A percentile compares a stretch with the other conserved stretches of the same genome.
Conservation (phyloP, 345 rosid species). For the Lagerstroemia speciosa region DNA sequence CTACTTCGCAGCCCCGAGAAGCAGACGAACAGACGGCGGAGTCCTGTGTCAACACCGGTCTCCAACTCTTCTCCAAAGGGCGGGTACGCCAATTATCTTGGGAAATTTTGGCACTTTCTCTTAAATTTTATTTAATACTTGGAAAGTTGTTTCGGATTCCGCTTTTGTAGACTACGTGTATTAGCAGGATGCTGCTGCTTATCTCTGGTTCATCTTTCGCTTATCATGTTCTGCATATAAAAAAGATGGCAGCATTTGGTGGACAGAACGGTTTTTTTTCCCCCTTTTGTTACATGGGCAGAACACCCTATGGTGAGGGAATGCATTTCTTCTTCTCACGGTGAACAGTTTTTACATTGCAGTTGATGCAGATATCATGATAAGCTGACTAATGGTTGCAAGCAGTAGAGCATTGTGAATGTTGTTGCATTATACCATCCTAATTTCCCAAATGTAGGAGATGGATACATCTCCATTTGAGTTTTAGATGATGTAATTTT, state of each 20-base stretch:
- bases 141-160: neutral
- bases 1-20: slow-evolving; percentile 29
- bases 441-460: neutral
- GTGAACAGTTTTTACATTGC: too few species aligned
- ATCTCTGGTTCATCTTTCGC: neutral
- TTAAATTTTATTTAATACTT: too few species aligned
- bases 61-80: slow-evolving; percentile 77
- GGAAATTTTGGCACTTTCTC: neutral
- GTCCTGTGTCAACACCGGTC: slow-evolving; percentile 81
- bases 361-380: too few species aligned
- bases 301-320: too few species aligned
- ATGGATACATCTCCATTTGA: neutral
- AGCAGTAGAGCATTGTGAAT: neutral
- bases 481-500: neutral
- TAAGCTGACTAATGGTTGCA: neutral
- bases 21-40: slow-evolving; percentile 47
- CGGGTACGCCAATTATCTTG: slow-evolving; percentile 27
- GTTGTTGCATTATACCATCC: neutral
- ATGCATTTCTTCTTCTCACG: too few species aligned
- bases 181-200: neutral
- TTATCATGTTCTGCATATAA: neutral
- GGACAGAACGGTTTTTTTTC: too few species aligned
- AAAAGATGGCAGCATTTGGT: too few species aligned
- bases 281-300: too few species aligned
- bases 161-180: neutral